phyloP scores from a whole-genome alignment of 192 early-diverging fungal species.

The Funneliformis mosseae region DNA sequence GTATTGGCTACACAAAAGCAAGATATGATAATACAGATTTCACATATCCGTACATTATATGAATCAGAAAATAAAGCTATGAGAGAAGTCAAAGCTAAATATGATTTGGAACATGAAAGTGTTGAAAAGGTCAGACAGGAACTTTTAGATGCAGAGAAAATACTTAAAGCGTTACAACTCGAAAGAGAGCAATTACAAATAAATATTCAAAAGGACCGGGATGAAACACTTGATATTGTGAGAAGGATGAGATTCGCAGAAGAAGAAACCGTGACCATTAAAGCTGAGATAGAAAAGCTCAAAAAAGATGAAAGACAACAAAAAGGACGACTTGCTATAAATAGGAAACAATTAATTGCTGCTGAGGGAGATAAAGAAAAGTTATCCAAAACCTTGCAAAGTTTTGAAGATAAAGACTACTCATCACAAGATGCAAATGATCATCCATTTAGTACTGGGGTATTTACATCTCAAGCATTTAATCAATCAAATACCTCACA shows the following conservation, averaged over 20 bases:
- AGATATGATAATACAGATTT: conserved; percentile 58
- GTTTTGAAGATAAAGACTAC: not conserved
- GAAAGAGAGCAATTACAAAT: conserved; percentile 55
- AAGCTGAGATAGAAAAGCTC: conserved; percentile 57
- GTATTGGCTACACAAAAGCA: conserved; percentile 63
- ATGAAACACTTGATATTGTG: conserved; percentile 52
- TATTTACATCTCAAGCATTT: not conserved
- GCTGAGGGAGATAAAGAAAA: conserved; percentile 67
- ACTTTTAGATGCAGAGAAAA: conserved; percentile 50
- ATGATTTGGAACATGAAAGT: conserved; percentile 52
- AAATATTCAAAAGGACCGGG: conserved; percentile 47
- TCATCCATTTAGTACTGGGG: conserved; percentile 13
- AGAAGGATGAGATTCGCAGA: conserved; percentile 42
- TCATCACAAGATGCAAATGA: not conserved
- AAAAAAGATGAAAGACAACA: conserved; percentile 63
- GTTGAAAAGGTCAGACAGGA: conserved; percentile 52
- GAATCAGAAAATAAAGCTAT: conserved; percentile 62
- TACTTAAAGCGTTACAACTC: conserved; percentile 46
- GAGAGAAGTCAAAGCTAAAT: conserved; percentile 53
- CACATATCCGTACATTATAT: conserved; percentile 57
- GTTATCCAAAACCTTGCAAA: conserved; percentile 15
- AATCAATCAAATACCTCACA: not conserved
- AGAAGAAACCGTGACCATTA: conserved; percentile 56
- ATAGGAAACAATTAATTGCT: conserved; percentile 59
- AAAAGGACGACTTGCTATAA: conserved; percentile 63